Conservation (phyloP, 495 filamentous ascomycete genomes). For the Tuber magnatum region DNA sequence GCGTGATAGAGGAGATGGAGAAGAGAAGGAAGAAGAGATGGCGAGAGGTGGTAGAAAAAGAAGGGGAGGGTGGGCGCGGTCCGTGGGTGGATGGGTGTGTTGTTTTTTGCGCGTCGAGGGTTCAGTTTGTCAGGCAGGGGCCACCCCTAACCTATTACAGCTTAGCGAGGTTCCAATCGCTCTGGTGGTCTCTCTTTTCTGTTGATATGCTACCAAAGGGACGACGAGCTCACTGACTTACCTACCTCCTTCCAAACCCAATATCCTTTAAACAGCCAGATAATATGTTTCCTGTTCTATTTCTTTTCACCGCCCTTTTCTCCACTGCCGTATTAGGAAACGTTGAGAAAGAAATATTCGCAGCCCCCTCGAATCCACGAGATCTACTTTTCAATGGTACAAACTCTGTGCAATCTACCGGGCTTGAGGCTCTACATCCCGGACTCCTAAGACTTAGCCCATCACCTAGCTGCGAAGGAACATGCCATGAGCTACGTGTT, state of each 20-base stretch:
- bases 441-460: slow-evolving; percentile 54
- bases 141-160: slow-evolving; percentile 35
- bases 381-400: slow-evolving; percentile 28
- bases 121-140: slow-evolving; percentile 38
- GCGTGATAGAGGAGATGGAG: slow-evolving; percentile 38
- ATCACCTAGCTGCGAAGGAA: slow-evolving; percentile 31
- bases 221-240: neutral
- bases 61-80: slow-evolving; percentile 38
- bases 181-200: slow-evolving; percentile 33
- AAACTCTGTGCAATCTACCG: slow-evolving; percentile 46
- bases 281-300: neutral
- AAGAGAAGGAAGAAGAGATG: slow-evolving; percentile 38
- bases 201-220: neutral
- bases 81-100: slow-evolving; percentile 38
- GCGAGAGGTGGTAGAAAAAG: slow-evolving; percentile 33
- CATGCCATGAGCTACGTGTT: slow-evolving; percentile 25
- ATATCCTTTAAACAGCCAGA: neutral
- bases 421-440: slow-evolving; percentile 59
- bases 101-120: slow-evolving; percentile 39
- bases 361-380: slow-evolving; percentile 51
- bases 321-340: slow-evolving; percentile 52
- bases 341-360: slow-evolving; percentile 86
- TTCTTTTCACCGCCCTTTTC: slow-evolving; percentile 35
- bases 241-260: neutral
- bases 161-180: slow-evolving; percentile 21